Evolutionary conservation across 2,329 filamentous ascomycete genomes (phyloP), one percentile per base, ranked within the genome.

Genomic region (Penicillium sp.): DNA sequence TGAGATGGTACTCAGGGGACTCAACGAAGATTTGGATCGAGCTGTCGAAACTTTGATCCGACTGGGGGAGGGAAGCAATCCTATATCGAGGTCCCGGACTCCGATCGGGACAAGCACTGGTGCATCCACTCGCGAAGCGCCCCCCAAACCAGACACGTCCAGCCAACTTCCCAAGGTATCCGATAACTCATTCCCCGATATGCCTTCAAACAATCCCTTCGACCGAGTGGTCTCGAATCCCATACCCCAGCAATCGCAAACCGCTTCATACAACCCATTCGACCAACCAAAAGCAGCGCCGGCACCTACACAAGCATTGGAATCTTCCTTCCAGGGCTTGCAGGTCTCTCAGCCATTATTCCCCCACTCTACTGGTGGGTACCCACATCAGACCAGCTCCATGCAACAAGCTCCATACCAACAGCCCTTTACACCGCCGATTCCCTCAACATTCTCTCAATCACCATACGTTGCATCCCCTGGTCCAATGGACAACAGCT

Each of bases 31-130:
- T 67, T 69, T 99, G 54, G 91, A 97, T 63, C 88, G 85, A 71
- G 86, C 93, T 0, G 85, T 97, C 42, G 93, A 97, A 72, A 85
- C 90, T 16, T 75, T 99, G 66, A 85, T 94, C 53, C 84, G 91
- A 61, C 75, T 97, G 38, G 93, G 92, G 24, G 92, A 96, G 67
- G 86, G 68, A 36, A 77, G 72, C 36, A 67, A 79, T 31, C 77
- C 80, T n/a, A 68, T 74, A 11, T 79, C 81, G 32, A 77, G 79
- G 48, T 80, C 83, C 10, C 71, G 83, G 64, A 84, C 85, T 3
- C 80, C 85, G n/a, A 70, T 81, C 51, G 59, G 60, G 22, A 58
- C 53, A 16, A 59, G 54, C 14, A 61, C 47, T 24, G 59, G 60
- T 14, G 64, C 64, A 22, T 54, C 63, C 16, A 58, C 54, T 22